Evolutionary conservation across 345 rosid species (phyloP), one percentile per base, ranked within the genome.

Genomic region (Cochlearia excelsa): DNA sequence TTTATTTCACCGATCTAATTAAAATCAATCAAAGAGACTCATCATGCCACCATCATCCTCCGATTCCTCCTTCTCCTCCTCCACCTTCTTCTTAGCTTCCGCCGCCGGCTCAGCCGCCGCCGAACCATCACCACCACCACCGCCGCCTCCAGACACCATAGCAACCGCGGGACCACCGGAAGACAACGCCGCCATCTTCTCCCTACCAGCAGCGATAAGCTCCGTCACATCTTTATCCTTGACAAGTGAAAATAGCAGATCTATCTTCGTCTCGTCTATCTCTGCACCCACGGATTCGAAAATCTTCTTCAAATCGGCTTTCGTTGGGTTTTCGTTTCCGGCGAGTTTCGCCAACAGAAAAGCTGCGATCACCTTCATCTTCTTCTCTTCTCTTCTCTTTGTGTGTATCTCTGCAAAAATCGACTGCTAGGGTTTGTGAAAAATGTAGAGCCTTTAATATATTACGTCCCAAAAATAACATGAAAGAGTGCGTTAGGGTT

Each of bases 21-120:
- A 16, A 16, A 33, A 47, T 66, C 40, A 67, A 23, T 67, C 59
- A 1, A 68, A 68, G 42, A 68, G 72, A 51, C 66, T 2, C 65
- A 67, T 59, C 66, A 67, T 67, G 59, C 60, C 66, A 41, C 2
- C 71, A 44, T 44, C 71, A 49, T 66, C 72, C 10, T 62, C 64
- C 0, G 72, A 68, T 5, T 68, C 72, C 23, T 68, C 60, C 7
- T 68, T 59, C 28, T 16, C 72, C 1, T 59, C 72, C 37, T 68
- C 72, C 23, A 68, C 72, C 60, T 59, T 68, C 39, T 66, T 66
- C 47, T 38, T 48, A 9, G 53, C 0, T 0, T 51, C 66, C 1
- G 54, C 42, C 5, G 31, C 54, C 26, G 54, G 66, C 46, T 59
- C 66, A 59, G 41, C 66, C 27, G 60, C 66, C 2, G 57, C 2